These are phyloP conservation scores for Candida insectorum DNA, from an alignment of 805 yeast genomes.

Conservation along the genomic window DNA sequence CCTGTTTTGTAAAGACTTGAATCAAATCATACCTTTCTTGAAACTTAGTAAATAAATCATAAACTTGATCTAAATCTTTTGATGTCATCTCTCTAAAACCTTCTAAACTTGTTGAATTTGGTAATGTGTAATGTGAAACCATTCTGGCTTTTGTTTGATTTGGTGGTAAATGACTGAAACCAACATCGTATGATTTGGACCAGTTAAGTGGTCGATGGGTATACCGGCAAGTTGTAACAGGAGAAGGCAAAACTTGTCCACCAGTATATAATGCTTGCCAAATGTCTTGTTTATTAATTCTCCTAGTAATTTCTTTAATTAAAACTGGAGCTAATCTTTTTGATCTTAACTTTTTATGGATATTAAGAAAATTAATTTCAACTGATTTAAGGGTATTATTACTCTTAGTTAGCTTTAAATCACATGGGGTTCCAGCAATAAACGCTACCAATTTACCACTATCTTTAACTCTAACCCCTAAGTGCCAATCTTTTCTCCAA, in stretches of 20 bases:
- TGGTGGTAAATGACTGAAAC: constrained; percentile 78
- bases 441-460: constrained; percentile 84
- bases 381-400: constrained; percentile 54
- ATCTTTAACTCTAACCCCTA: constrained; percentile 83
- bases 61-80: constrained; percentile 65
- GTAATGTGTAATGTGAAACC: constrained; percentile 59
- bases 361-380: constrained; percentile 90
- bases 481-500: constrained; percentile 83
- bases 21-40: constrained; percentile 69
- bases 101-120: constrained; percentile 43
- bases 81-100: constrained; percentile 58
- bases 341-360: constrained; percentile 90
- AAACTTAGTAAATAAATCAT: constrained; percentile 55
- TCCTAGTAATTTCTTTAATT: constrained; percentile 89
- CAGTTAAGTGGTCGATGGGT: constrained; percentile 93
- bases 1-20: constrained; percentile 66
- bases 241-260: constrained; percentile 89
- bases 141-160: constrained; percentile 63
- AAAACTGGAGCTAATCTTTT: constrained; percentile 92
- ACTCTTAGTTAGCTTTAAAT: constrained; percentile 54
- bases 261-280: constrained; percentile 98
- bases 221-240: constrained; percentile 82
- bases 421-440: constrained; percentile 85
- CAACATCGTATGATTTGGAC: constrained; percentile 85
- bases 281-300: constrained; percentile 77